These are phyloP conservation scores for Pythium apleroticum DNA, from an alignment of 352 stramenopile species.

Conservation along the genomic window DNA sequence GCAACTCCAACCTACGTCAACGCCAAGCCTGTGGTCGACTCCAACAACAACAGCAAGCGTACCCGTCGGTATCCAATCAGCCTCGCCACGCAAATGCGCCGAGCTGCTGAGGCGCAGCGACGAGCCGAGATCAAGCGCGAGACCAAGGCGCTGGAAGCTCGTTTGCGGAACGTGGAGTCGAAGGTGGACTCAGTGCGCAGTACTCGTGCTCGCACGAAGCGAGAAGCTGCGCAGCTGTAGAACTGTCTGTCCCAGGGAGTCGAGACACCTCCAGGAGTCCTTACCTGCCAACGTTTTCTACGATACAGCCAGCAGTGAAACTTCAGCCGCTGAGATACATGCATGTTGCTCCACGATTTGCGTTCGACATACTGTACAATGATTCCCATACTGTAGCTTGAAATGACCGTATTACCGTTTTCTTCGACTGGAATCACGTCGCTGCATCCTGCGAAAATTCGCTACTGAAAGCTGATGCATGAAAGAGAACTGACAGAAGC, in stretches of 20 bases:
- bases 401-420: no score
- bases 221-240: neutral
- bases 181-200: neutral
- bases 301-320: no score
- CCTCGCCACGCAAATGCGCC: neutral
- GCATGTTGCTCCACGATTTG: no score
- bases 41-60: neutral
- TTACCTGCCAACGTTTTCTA: no score
- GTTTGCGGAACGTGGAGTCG: neutral
- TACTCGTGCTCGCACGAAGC: neutral
- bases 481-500: no score
- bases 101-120: neutral
- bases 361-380: no score
- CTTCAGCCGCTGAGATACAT: no score
- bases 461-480: no score
- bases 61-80: neutral
- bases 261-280: no score
- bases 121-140: neutral
- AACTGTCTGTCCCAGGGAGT: neutral
- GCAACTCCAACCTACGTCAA: neutral
- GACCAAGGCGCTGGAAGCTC: neutral
- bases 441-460: no score
- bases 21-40: neutral
- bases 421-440: no score
- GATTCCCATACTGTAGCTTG: no score